phyloP scores from a whole-genome alignment of 257 asterid genomes.

The Mentha longifolia region DNA sequence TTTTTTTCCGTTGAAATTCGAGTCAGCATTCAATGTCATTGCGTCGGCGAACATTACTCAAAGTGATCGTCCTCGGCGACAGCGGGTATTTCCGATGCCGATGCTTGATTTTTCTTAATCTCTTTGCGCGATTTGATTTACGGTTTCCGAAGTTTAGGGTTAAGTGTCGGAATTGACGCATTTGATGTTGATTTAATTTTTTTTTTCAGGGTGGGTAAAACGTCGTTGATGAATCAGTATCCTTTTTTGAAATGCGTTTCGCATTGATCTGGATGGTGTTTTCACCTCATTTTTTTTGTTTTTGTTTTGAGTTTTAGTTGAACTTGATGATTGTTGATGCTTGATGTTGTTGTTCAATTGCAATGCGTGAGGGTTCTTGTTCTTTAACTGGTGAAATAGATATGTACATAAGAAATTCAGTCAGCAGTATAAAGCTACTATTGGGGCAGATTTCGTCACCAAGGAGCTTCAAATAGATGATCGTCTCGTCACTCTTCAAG shows the following conservation, averaged over 20 bases:
- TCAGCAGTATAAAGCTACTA: constrained; percentile 96
- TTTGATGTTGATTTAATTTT: background rate
- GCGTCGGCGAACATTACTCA: constrained; percentile 93
- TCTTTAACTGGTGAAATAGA: constrained; percentile 58
- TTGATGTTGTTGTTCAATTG: constrained; percentile 7
- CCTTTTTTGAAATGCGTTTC: constrained; percentile 31
- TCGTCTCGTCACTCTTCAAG: constrained; percentile 93
- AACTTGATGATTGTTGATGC: background rate
- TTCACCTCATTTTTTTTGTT: background rate
- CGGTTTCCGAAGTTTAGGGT: constrained; percentile 30
- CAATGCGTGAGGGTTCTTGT: constrained; percentile 31
- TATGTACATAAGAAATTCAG: constrained; percentile 95
- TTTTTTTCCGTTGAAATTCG: constrained; percentile 15
- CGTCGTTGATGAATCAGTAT: constrained; percentile 99
- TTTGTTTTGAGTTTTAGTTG: background rate
- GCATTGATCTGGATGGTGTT: constrained; percentile 21
- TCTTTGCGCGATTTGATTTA: constrained; percentile 19
- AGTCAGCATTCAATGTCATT: constrained; percentile 63
- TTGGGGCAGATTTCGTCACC: constrained; percentile 98
- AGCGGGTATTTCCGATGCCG: constrained; percentile 69
- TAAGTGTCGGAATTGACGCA: constrained; percentile 10
- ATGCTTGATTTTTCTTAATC: background rate
- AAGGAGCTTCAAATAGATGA: constrained; percentile 94
- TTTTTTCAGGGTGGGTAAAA: constrained; percentile 88
- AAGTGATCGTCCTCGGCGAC: constrained; percentile 98